Evolutionary conservation across 306 rosid genomes (phyloP), one percentile per base, ranked within the genome.

Genomic region (Prunus armeniaca): DNA sequence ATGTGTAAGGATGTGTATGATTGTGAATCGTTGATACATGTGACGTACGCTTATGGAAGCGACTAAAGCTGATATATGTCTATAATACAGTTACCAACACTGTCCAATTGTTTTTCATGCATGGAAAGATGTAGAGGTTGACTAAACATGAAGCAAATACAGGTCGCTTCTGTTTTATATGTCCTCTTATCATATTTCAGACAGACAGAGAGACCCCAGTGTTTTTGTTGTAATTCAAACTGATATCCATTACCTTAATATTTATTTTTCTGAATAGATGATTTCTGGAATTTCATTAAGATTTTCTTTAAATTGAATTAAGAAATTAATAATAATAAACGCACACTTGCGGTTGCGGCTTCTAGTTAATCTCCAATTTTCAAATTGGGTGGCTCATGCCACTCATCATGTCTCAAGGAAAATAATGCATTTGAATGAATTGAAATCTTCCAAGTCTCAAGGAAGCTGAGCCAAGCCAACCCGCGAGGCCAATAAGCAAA

Each of bases 401-500:
- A 46, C 51, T 12, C 12, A 12, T 9, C 51, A 1, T 6, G 41
- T 34, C 41, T 34, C 7, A 34, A 34, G 41, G 41, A 34, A 34
- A 28, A 60, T 69, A 63, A 34, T 50, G 14, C 30, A 27, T 18
- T 47, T 47, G 27, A 71, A 25, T 4, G 18, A 22, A 46, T 73
- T 32, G 58, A 61, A 6, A 62, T 19, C 20, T 69, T 47, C 78
- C 78, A 28, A 28, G 50, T 62, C 61, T 63, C 14, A 62, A n/a
- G 49, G 71, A 49, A 74, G 28, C 5, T 13, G 3, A 25, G 38
- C 41, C 17, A 32, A 54, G 34, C 41, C 75, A 43, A 27, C 7
- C 58, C 3, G 24, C 55, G 28, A 19, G 30, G 13, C 6, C 38
- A 13, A 12, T 25, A 45, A 3, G 18, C 25, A 1, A 46, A 69